Evolutionary conservation across 78 protist genomes (phyloP).

Genomic region (Dictyostelium citrinum): DNA sequence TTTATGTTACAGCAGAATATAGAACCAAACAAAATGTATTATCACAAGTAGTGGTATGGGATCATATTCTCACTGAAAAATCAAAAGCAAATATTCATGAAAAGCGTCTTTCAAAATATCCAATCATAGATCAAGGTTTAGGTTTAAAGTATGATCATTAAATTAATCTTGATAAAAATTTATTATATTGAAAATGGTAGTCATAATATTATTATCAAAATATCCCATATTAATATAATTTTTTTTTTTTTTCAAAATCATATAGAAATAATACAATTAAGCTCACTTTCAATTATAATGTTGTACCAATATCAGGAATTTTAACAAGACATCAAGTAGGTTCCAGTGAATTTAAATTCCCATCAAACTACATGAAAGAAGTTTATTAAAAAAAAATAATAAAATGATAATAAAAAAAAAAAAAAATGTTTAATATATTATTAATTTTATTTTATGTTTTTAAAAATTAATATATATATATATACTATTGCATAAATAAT

Average conservation of each 20-base stretch:
- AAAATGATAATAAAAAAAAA: neutral
- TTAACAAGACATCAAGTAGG: slow-evolving; percentile 53
- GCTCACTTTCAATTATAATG: slow-evolving; percentile 56
- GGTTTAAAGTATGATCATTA: slow-evolving; percentile 51
- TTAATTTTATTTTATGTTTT: too few species aligned
- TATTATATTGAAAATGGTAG: neutral
- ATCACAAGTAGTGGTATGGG: slow-evolving; percentile 61
- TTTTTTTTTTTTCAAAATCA: neutral
- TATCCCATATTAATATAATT: neutral
- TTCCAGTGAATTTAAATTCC: slow-evolving; percentile 25
- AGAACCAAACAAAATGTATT: slow-evolving; percentile 24
- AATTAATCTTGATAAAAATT: too few species aligned
- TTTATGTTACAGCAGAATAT: slow-evolving; percentile 64
- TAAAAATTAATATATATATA: too few species aligned
- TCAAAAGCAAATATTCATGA: slow-evolving; percentile 31
- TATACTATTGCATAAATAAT: too few species aligned
- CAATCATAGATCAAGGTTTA: slow-evolving; percentile 5
- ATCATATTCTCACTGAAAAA: slow-evolving; percentile 36
- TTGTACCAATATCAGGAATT: slow-evolving; percentile 55
- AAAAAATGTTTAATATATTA: too few species aligned
- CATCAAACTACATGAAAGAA: neutral
- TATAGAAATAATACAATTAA: slow-evolving; percentile 21
- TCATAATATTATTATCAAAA: neutral
- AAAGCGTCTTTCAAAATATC: slow-evolving; percentile 30
- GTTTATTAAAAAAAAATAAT: neutral